phyloP scores from a whole-genome alignment of 2,329 filamentous ascomycete genomes.

The Pezicula radicicola region DNA sequence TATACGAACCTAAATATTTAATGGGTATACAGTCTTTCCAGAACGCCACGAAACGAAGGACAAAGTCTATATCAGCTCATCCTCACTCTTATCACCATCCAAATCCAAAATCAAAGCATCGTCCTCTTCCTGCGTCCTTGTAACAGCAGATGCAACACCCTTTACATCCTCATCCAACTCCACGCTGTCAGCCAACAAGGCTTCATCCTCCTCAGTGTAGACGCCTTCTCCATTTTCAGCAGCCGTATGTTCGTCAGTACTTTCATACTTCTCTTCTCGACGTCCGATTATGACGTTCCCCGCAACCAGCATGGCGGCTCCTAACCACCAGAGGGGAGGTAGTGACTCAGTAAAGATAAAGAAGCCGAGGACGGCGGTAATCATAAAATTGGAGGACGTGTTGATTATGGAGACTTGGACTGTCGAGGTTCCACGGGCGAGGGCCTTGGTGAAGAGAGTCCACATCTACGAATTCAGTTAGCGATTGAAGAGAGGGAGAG shows the following conservation, averaged over 20 bases:
- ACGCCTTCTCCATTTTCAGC: slow-evolving; percentile 10
- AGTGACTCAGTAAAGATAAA: slow-evolving; percentile 69
- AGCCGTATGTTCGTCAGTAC: slow-evolving; percentile 8
- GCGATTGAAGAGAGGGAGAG: slow-evolving; percentile 4
- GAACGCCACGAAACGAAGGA: neutral
- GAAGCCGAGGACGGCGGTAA: slow-evolving; percentile 70
- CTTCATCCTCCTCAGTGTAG: slow-evolving; percentile 6
- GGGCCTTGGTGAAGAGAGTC: slow-evolving; percentile 76
- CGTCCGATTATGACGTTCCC: slow-evolving; percentile 77
- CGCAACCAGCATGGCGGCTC: slow-evolving; percentile 67
- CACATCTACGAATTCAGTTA: slow-evolving; percentile 54
- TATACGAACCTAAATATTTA: too few species aligned
- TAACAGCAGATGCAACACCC: slow-evolving; percentile 1
- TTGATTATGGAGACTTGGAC: slow-evolving; percentile 81
- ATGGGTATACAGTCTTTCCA: neutral
- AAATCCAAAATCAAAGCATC: slow-evolving; percentile 21
- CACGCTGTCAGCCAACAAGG: slow-evolving; percentile 9
- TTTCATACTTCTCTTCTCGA: slow-evolving; percentile 51
- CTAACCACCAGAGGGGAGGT: slow-evolving; percentile 74
- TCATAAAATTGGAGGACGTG: slow-evolving; percentile 77
- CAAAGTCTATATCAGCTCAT: neutral
- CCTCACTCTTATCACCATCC: slow-evolving; percentile 8
- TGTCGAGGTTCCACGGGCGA: slow-evolving; percentile 71
- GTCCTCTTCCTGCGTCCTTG: slow-evolving; percentile 15
- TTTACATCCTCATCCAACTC: slow-evolving; percentile 14